phyloP scores from a whole-genome alignment of 306 rosid species.

The Cyclanthera cordifolia region DNA sequence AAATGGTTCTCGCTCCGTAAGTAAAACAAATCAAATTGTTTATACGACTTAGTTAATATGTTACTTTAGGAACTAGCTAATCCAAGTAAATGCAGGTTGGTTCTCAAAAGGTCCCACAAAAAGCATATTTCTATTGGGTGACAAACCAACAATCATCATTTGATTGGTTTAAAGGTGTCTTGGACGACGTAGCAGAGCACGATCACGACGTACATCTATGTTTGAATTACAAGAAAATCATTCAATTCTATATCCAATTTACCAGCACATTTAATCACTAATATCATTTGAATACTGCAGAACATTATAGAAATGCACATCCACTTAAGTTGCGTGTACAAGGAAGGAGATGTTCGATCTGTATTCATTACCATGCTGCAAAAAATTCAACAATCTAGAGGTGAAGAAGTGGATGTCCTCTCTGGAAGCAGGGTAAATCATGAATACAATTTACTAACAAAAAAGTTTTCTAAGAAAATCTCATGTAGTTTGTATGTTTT shows the following conservation, averaged over 20 bases:
- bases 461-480: background rate
- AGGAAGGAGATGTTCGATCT: constrained; percentile 61
- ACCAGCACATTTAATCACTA: constrained; percentile 1
- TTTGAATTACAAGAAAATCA: background rate
- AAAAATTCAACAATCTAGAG: constrained; percentile 45
- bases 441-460: background rate
- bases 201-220: constrained; percentile 27
- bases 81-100: constrained; percentile 7
- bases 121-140: constrained; percentile 70
- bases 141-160: constrained; percentile 65
- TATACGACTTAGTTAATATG: background rate
- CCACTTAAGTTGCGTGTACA: constrained; percentile 51
- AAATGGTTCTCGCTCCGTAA: constrained; percentile 14
- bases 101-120: constrained; percentile 24
- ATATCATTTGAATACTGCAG: constrained; percentile 28
- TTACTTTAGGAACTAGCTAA: background rate
- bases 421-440: constrained; percentile 56
- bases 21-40: background rate
- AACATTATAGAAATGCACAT: constrained; percentile 53
- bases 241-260: constrained; percentile 6
- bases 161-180: constrained; percentile 72
- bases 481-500: background rate
- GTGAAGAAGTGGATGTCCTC: constrained; percentile 59
- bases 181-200: constrained; percentile 57
- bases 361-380: constrained; percentile 60